Evolutionary conservation across 2,329 filamentous ascomycete species (phyloP), one percentile per base, ranked within the genome.

Genomic region (Neofusicoccum umdonicola): DNA sequence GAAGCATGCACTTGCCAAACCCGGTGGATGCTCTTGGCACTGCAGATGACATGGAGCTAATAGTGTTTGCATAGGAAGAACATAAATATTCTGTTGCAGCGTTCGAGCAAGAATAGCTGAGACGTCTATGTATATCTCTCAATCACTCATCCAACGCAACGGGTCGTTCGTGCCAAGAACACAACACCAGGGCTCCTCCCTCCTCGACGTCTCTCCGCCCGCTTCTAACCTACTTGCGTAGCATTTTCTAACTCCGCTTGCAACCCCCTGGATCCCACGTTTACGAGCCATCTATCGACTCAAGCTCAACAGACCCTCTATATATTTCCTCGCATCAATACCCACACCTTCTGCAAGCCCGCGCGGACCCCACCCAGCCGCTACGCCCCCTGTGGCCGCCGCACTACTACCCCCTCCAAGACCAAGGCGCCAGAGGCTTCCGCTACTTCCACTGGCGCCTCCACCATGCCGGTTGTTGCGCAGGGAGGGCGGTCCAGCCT

Each of bases 301-400:
- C 71, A 92, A 74, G 71, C 83, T 91, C 74, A 93, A 78, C 64
- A 93, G 73, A 1, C 87, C 87, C 74, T 93, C 90, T 3, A 93
- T 86, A 75, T 93, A 93, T 72, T 84, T 85, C 74, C 88, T 84
- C 35, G 90, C 91, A 79, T 93, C 90, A 39, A 93, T 83, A 0
- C 90, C 90, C 67, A 93, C 91, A 0, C 90, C 90, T 71, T 91
- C 88, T 0, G 85, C 87, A 68, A 92, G 75, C 63, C 84, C 84
- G 19, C 82, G 84, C 1, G 87, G 85, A 3, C 85, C 86, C 85
- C 50, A 82, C 70, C 81, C 85, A 79, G 64, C 82, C 71, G 52
- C 77, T 69, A 13, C 47, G 17, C 51, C 63, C n/a, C 71, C 37
- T 4, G 19, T 37, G 13, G 56, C 41, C 67, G 69, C 74, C 73